Conservation (phyloP, 1,284 basidiomycete genomes). For the Ceratobasidium sp. region DNA sequence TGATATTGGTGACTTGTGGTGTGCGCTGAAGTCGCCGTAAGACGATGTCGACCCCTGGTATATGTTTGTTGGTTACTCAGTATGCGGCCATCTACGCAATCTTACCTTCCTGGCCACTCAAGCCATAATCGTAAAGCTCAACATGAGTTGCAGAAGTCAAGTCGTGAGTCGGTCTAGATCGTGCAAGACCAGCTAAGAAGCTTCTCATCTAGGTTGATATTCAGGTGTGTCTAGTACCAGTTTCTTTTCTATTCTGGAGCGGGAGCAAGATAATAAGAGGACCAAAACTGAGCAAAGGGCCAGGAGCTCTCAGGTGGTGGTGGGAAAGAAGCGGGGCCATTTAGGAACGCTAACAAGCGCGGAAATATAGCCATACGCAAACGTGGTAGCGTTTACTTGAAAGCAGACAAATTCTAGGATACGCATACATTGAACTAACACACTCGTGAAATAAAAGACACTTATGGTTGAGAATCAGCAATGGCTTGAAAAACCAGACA, state of each 20-base stretch:
- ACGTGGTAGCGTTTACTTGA: too few relatives aligned
- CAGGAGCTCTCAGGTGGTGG: not conserved
- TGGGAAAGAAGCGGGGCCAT: not conserved
- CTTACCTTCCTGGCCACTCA: conserved; percentile 35
- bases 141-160: conserved; percentile 39
- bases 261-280: too few relatives aligned
- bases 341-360: not conserved
- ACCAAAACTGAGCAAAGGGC: not conserved
- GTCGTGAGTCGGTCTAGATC: conserved; percentile 6
- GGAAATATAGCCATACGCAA: not conserved
- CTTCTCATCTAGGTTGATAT: conserved; percentile 13
- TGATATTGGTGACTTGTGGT: conserved; percentile 56
- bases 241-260: not conserved
- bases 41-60: conserved; percentile 17
- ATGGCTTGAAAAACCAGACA: not conserved
- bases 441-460: not conserved
- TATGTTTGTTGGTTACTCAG: not conserved
- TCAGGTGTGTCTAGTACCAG: not conserved
- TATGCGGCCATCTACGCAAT: not conserved
- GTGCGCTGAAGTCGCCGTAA: conserved; percentile 13
- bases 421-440: not conserved
- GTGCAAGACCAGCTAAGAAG: conserved; percentile 18
- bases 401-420: conserved; percentile 6
- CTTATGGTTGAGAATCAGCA: not conserved
- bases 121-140: conserved; percentile 36